Base-by-base conservation (phyloP, 1,284 basidiomycete genomes). In the Sporisorium exsertum region DNA sequence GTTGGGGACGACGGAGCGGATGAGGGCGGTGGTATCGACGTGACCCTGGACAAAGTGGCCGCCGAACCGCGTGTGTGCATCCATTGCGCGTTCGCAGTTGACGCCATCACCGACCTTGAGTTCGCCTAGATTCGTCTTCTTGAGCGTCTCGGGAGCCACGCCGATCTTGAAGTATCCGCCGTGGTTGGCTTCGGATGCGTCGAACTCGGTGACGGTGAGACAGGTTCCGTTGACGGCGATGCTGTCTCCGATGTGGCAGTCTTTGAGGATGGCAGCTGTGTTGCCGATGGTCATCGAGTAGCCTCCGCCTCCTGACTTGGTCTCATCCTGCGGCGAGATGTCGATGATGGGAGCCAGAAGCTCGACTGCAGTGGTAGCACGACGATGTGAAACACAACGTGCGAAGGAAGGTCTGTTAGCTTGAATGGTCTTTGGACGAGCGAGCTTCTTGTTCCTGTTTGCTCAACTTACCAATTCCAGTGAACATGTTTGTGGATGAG, bases 61-160 rank as follows among this genome's bases (percentile, higher is more conserved):
- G 29, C 96, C 96, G 82, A 99, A 97, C 49, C 96, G 89, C 12
- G 91, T 91, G 87, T 96, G 93, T 1, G 92, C 91, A 16, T 91
- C 91, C 91, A 95, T 94, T 81, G 96, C 94, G 52, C 93, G 94
- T 87, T 99, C 96, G 74, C 98, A 91, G 85, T 99, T 99, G 70
- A 98, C 95, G 75, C 89, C 91, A 45, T 91, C 89, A 0, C 94
- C 95, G 0, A 92, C 85, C 12, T 86, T 83, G 87, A 99, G 97
- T 61, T 87, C 88, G 32, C 90, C 89, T 54, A 99, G 88, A 8
- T 94, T 93, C 71, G 97, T 92, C 87, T 92, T 94, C 79, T 91
- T 88, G 83, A 97, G 94, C 33, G 94, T 97, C 86, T 99, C 95
- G 70, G 91, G 91, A 86, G 99, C 97, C 70, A 99, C 90, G 93